Evolutionary conservation across 83 land plant genomes (phyloP), one percentile per base, ranked within the genome.

Genomic region (Picea abies): DNA sequence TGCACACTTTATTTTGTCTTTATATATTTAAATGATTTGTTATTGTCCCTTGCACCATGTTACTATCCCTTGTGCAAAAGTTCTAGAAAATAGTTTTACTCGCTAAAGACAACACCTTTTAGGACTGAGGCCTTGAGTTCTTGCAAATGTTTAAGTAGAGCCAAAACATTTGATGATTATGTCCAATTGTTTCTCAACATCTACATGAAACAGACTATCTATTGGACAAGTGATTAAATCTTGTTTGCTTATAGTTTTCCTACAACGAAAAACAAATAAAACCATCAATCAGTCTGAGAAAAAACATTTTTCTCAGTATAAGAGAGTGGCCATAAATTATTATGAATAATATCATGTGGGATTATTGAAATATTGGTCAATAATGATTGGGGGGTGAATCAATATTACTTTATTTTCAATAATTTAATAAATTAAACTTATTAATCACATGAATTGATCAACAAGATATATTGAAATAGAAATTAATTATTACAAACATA

Each of bases 1-100:
- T 32, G 35, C 35, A 32, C 35, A 32, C 35, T 32, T 32, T 32
- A 32, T 32, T 32, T 32, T 32, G 35, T 32, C 35, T 32, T 32
- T 32, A 32, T 32, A 32, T 32, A 32, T 32, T 32, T 32, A 32
- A 32, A 32, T 32, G 35, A 32, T 32, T 32, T 32, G 35, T 32
- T 32, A 32, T 32, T 32, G 35, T 32, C 35, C 35, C 35, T 32
- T 32, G 35, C 35, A 32, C 35, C 35, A 32, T 1, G 35, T 32
- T 32, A 32, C 35, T 32, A 1, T 32, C 35, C 35, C 35, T 32
- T 32, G 35, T 97, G 89, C 83, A 97, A 81, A 58, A 97, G 91
- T 81, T 97, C 99, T 78, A 97, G 68, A 81, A 97, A 97, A 20
- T 97, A 90, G 71, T 98, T 97, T 98, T 98, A 97, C 85, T 97